These are phyloP conservation scores for Brassica cretica DNA, from an alignment of 345 rosid genomes.

Conservation along the genomic window DNA sequence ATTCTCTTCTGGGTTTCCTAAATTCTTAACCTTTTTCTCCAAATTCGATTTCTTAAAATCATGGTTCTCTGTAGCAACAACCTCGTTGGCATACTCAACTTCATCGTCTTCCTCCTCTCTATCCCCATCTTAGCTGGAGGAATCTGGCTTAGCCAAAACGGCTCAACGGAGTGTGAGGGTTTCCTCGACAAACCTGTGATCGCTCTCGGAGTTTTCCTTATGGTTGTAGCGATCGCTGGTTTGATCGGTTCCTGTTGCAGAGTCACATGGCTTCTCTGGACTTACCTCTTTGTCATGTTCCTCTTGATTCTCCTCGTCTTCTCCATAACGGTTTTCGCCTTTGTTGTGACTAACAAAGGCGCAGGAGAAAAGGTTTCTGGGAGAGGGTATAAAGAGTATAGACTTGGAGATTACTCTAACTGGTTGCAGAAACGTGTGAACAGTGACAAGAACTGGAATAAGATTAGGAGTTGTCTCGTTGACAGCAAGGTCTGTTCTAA, in stretches of 20 bases:
- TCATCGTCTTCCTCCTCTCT: conserved; percentile 72
- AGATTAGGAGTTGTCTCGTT: conserved; percentile 70
- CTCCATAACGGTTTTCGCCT: conserved; percentile 76
- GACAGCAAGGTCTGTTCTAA: conserved; percentile 63
- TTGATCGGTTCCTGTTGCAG: conserved; percentile 87
- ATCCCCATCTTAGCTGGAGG: conserved; percentile 83
- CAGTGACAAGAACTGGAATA: conserved; percentile 61
- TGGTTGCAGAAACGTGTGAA: conserved; percentile 79
- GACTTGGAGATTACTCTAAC: conserved; percentile 68
- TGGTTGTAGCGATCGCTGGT: conserved; percentile 81
- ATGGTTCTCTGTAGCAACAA: conserved; percentile 72
- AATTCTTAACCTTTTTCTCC: conserved; percentile 17
- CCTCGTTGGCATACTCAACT: conserved; percentile 73
- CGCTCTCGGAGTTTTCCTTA: conserved; percentile 72
- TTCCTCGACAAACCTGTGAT: conserved; percentile 80
- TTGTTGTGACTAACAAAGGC: conserved; percentile 88
- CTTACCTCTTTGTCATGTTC: conserved; percentile 83
- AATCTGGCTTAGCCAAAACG: conserved; percentile 74
- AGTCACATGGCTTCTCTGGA: conserved; percentile 84
- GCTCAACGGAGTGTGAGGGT: conserved; percentile 74
- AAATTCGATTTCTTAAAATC: conserved; percentile 6
- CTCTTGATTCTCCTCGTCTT: conserved; percentile 66
- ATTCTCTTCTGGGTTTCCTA: conserved; percentile 7
- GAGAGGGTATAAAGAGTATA: conserved; percentile 82
- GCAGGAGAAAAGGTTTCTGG: conserved; percentile 62